Evolutionary conservation across 2,329 filamentous ascomycete species (phyloP).

Genomic region (Bipolaris sorokiniana): DNA sequence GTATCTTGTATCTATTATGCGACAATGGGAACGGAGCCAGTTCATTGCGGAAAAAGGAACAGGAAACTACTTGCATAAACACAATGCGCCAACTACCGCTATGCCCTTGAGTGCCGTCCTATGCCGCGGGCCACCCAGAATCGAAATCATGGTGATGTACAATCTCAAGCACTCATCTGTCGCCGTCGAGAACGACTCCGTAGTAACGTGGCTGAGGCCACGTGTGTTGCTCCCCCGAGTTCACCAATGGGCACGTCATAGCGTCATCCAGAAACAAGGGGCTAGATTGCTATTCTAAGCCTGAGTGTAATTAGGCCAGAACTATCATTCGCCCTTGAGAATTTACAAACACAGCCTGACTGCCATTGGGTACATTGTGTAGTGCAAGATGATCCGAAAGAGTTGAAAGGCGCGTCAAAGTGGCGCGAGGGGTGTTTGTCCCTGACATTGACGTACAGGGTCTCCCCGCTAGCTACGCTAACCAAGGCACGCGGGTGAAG

Average conservation of each 20-base stretch:
- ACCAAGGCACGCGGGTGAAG: neutral
- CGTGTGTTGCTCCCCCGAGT: neutral
- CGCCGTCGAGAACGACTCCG: neutral
- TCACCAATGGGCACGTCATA: conserved; percentile 11
- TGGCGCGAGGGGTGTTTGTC: neutral
- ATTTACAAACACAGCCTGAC: too few species aligned
- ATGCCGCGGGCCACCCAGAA: conserved; percentile 7
- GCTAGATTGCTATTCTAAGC: conserved; percentile 5
- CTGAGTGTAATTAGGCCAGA: neutral
- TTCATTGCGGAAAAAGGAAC: neutral
- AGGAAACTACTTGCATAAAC: conserved; percentile 14
- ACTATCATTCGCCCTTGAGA: neutral
- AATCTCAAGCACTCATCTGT: conserved; percentile 1
- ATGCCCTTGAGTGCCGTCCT: conserved; percentile 5
- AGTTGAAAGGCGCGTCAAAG: neutral
- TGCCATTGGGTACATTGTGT: neutral
- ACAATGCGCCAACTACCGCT: conserved; percentile 5
- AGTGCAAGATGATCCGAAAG: neutral
- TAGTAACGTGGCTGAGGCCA: neutral
- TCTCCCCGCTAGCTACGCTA: neutral
- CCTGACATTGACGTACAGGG: neutral
- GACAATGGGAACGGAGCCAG: neutral
- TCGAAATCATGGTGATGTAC: conserved; percentile 5
- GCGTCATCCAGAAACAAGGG: conserved; percentile 9
- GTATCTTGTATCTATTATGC: neutral